A percentile compares a stretch with the other conserved stretches of the same genome.
phyloP scores from a whole-genome alignment of 768 basidiomycete species.

The Kwoniella pini region DNA sequence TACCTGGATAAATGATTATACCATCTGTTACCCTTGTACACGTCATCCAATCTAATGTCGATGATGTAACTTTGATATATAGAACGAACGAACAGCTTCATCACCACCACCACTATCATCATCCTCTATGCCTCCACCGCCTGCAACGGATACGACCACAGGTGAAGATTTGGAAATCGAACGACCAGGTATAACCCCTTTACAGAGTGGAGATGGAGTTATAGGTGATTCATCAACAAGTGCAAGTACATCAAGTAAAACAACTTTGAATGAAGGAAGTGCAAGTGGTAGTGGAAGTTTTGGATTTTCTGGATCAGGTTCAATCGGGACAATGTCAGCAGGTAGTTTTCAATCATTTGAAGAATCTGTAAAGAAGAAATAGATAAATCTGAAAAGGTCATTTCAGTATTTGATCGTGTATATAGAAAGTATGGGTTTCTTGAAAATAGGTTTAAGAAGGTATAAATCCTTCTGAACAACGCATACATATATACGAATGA shows the following conservation, averaged over 20 bases:
- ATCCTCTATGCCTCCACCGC: background rate
- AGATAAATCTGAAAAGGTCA: background rate
- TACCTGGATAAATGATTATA: no score
- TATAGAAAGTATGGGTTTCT: no score
- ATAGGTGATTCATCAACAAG: background rate
- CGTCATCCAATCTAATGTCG: background rate
- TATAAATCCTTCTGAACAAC: no score
- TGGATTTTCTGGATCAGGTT: background rate
- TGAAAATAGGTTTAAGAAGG: no score
- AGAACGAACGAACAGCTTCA: slow-evolving; percentile 21
- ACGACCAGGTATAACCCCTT: background rate
- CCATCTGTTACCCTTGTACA: background rate
- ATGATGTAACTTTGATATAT: background rate
- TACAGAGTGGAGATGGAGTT: background rate
- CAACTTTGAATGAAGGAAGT: no score
- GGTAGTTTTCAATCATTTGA: background rate
- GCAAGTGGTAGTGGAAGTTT: no score
- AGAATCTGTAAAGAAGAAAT: background rate
- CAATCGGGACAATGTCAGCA: background rate
- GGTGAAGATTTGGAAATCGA: background rate
- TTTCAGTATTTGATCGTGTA: no score
- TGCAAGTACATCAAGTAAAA: background rate
- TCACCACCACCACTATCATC: slow-evolving; percentile 10
- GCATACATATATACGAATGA: no score
- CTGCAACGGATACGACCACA: no score